Percentiles rank a stretch among this genome's conserved stretches.
These are phyloP conservation scores for Kwoniella bestiolae DNA, from an alignment of 768 basidiomycete genomes.

Conservation along the genomic window DNA sequence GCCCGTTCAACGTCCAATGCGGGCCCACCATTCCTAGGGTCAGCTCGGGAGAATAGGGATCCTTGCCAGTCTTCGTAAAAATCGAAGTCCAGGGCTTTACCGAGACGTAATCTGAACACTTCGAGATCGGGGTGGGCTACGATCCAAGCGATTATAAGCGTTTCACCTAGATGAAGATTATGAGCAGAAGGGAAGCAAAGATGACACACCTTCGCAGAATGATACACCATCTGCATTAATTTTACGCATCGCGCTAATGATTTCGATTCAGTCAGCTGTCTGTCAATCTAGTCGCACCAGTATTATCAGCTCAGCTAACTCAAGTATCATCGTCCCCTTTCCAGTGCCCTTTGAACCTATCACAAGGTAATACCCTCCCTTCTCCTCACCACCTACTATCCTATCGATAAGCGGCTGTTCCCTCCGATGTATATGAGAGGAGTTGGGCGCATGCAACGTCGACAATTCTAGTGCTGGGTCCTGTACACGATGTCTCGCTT, in stretches of 20 bases:
- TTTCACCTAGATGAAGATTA: too few species aligned
- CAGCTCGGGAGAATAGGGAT: conserved; percentile 73
- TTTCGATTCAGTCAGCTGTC: not conserved
- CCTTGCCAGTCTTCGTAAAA: conserved; percentile 71
- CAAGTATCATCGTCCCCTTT: conserved; percentile 81
- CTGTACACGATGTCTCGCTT: conserved; percentile 34
- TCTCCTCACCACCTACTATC: conserved; percentile 74
- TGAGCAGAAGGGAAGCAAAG: not conserved
- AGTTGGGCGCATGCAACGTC: conserved; percentile 48
- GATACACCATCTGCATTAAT: conserved; percentile 68
- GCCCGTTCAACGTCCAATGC: conserved; percentile 83
- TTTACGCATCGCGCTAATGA: conserved; percentile 66
- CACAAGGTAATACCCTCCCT: conserved; percentile 75
- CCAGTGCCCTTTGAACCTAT: conserved; percentile 84
- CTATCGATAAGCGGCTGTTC: conserved; percentile 77
- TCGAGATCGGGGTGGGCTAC: conserved; percentile 85
- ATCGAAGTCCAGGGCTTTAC: conserved; percentile 84
- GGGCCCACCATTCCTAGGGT: conserved; percentile 83
- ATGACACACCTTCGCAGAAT: conserved; percentile 63
- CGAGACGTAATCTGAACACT: conserved; percentile 77
- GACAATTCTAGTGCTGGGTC: conserved; percentile 48
- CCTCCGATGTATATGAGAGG: conserved; percentile 67
- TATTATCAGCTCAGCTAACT: too few species aligned
- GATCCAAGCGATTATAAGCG: too few species aligned
- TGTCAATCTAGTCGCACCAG: too few species aligned